These are phyloP conservation scores for Senecio squalidus DNA, from an alignment of 140 eudicot genomes.

Conservation along the genomic window DNA sequence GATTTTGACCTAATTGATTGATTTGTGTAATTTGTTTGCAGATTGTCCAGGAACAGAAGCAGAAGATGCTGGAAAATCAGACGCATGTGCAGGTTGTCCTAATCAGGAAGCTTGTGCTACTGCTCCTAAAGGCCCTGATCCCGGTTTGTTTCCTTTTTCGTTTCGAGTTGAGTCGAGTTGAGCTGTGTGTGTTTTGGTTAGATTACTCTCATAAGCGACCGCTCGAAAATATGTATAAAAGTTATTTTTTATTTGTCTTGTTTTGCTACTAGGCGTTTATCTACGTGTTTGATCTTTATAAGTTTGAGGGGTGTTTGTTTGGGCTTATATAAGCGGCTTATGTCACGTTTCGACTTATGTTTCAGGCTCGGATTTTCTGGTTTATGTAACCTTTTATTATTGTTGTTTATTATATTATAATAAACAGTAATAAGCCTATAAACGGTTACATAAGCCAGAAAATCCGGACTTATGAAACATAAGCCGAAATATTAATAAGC, in stretches of 20 bases:
- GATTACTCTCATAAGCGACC: too few species aligned
- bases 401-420: too few species aligned
- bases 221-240: too few species aligned
- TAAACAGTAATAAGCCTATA: not conserved
- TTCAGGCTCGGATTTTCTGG: not conserved
- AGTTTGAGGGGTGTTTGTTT: not conserved
- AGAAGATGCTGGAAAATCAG: conserved; percentile 81
- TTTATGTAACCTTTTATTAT: too few species aligned
- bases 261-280: not conserved
- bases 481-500: too few species aligned
- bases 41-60: conserved; percentile 92
- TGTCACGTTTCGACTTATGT: too few species aligned
- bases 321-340: not conserved
- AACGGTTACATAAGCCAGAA: not conserved
- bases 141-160: conserved; percentile 35
- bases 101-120: conserved; percentile 90
- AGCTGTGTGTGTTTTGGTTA: too few species aligned
- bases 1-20: not conserved
- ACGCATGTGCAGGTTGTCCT: conserved; percentile 86
- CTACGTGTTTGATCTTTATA: not conserved
- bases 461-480: too few species aligned
- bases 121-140: conserved; percentile 98
- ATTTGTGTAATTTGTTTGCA: conserved; percentile 18
- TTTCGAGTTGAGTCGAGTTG: too few species aligned
- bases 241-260: too few species aligned